Percentiles rank a stretch among this genome's conserved stretches.
Conservation (phyloP, 345 rosid genomes). For the Citropsis articulata region DNA sequence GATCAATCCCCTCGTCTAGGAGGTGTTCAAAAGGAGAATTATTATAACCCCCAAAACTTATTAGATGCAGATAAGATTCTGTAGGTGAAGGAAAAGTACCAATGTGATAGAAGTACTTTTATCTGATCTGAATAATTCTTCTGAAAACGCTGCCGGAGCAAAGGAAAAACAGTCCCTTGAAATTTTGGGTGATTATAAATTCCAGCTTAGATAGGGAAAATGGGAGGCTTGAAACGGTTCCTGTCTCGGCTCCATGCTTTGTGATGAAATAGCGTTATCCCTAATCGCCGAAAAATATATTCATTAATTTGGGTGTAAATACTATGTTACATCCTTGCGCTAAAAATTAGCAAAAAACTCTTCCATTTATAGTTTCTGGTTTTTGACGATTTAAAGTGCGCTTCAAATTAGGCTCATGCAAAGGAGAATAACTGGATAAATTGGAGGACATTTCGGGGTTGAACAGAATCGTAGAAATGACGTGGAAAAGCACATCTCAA, state of each 20-base stretch:
- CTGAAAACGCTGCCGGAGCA: constrained; percentile 32
- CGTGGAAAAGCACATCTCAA: neutral
- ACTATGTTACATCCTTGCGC: neutral
- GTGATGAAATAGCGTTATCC: neutral
- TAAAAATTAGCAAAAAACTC: neutral
- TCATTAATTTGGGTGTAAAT: neutral
- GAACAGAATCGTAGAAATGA: neutral
- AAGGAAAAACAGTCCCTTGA: constrained; percentile 44
- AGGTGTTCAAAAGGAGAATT: neutral
- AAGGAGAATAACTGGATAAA: neutral
- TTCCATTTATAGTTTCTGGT: neutral
- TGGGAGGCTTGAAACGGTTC: constrained; percentile 39
- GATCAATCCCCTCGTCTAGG: neutral
- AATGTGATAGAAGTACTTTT: constrained; percentile 16
- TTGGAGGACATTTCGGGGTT: neutral
- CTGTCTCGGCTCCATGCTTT: constrained; percentile 35
- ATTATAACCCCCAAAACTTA: neutral
- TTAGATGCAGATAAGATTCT: constrained; percentile 10
- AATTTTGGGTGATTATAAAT: constrained; percentile 38
- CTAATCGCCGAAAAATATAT: neutral
- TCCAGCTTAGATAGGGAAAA: constrained; percentile 28
- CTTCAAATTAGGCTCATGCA: neutral
- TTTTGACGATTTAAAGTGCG: neutral
- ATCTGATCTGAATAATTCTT: constrained; percentile 40
- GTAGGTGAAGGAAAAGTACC: constrained; percentile 4